Base-by-base conservation (phyloP, 495 filamentous ascomycete species). In the Penicillium mononematosum region DNA sequence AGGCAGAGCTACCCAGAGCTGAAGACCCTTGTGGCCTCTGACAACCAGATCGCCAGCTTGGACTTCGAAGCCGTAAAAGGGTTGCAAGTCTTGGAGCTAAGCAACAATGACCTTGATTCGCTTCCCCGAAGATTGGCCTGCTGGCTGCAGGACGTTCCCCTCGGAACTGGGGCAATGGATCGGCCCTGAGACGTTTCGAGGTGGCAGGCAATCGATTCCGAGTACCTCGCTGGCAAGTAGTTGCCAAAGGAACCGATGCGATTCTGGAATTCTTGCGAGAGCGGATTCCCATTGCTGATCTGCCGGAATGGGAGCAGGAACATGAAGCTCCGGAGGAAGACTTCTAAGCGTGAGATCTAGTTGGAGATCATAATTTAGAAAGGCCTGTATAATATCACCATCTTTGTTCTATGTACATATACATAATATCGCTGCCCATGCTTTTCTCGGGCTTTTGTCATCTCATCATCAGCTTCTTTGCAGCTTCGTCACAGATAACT, bases 241-340 rank as follows among this genome's bases (percentile, higher is more conserved):
- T 98, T 54, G 89, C 91, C 53, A 89, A 92, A 56, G 93, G 93
- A 8, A 96, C 91, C 1, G 90, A 95, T 65, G 85, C 88, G 17
- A 82, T 91, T n/a, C 75, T 96, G 61, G 79, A 87, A 49, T 98
- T 89, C 87, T 67, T 96, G 54, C 84, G 88, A 56, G 88, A 88
- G 47, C 83, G 87, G 56, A 86, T 98, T 38, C 87, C 89, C 0
- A 81, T 78, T 12, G 83, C 83, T 24, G 89, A 89, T 25, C 56
- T 77, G 24, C 61, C 59, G 22, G 70, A 72, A 50, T 77, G 65
- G 67, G 76, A 77, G 57, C 53, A 61, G 22, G 65, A 62, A 25
- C 59, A 67, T 19, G 65, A 64, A 34, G 36, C 22, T n/a, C 55
- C 38, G 17, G 63, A 51, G 22, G 55, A 56, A 31, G 59, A 58